phyloP scores from a whole-genome alignment of 2,329 filamentous ascomycete genomes.

The Trichoderma guizhouense region DNA sequence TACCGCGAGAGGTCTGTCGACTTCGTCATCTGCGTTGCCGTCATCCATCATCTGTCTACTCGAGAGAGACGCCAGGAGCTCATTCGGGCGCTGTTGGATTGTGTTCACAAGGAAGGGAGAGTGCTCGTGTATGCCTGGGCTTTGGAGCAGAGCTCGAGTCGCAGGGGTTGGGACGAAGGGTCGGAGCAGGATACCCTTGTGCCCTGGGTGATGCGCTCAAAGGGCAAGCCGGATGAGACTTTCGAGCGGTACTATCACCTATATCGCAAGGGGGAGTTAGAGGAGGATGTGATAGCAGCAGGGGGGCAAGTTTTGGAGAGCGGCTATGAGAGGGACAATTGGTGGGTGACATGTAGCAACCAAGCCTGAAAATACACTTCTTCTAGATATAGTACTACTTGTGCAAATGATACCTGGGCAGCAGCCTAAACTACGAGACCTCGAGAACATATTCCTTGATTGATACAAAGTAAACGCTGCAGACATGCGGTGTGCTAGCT shows the following conservation, averaged over 20 bases:
- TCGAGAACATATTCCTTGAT: background rate
- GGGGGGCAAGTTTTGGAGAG: constrained; percentile 73
- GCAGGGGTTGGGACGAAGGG: constrained; percentile 83
- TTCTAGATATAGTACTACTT: background rate
- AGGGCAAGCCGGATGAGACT: constrained; percentile 46
- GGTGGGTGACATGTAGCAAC: constrained; percentile 74
- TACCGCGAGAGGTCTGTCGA: constrained; percentile 63
- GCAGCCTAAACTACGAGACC: background rate
- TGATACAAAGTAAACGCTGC: constrained; percentile 16
- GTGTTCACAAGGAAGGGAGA: constrained; percentile 61
- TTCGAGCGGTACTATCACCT: constrained; percentile 94
- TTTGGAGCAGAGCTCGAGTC: constrained; percentile 81
- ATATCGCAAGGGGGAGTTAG: constrained; percentile 81
- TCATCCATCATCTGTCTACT: constrained; percentile 90
- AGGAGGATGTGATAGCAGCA: constrained; percentile 69
- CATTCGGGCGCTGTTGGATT: constrained; percentile 66
- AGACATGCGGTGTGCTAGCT: constrained; percentile 11
- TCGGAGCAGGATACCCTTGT: constrained; percentile 90
- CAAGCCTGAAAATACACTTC: background rate
- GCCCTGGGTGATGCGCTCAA: constrained; percentile 73
- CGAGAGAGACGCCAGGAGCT: constrained; percentile 67
- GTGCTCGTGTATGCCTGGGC: constrained; percentile 93
- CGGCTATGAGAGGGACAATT: constrained; percentile 97
- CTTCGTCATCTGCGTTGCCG: constrained; percentile 91
- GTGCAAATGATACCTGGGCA: background rate